Evolutionary conservation across 805 yeast genomes (phyloP).

Genomic region (Lipomyces yamanashiensis): DNA sequence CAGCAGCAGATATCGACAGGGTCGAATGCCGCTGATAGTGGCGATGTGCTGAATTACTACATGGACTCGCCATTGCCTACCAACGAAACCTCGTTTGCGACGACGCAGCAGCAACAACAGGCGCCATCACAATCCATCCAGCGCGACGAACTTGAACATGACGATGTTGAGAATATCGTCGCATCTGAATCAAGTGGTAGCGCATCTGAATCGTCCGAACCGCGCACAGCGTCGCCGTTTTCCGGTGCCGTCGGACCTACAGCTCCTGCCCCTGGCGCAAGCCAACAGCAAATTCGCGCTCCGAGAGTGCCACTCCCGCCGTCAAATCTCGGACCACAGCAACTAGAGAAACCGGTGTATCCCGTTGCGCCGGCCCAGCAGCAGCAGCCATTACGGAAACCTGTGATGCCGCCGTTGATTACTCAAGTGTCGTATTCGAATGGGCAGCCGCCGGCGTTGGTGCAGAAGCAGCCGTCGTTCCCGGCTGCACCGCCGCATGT

Average conservation of each 20-base stretch:
- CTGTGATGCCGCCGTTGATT: background rate
- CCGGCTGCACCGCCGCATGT: background rate
- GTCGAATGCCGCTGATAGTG: background rate
- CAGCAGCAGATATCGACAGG: background rate
- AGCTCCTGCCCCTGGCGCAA: conserved; percentile 3
- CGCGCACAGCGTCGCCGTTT: conserved; percentile 32
- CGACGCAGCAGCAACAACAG: conserved; percentile 4
- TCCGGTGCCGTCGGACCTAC: background rate
- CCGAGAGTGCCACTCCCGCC: conserved; percentile 6
- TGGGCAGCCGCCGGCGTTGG: conserved; percentile 3
- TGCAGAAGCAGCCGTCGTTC: background rate
- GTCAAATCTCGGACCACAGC: background rate
- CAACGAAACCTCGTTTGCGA: background rate
- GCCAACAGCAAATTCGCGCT: background rate
- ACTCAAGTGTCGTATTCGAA: background rate
- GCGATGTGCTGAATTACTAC: background rate
- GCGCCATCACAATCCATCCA: background rate
- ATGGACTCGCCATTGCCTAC: conserved; percentile 1
- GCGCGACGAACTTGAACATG: background rate
- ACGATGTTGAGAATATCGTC: conserved; percentile 2
- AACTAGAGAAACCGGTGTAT: background rate
- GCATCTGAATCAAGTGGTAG: conserved; percentile 17
- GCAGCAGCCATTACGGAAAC: conserved; percentile 7
- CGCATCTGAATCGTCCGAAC: conserved; percentile 26
- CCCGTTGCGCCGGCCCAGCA: background rate